phyloP scores from a whole-genome alignment of 2,329 filamentous ascomycete species.

The Colletotrichum sp. region DNA sequence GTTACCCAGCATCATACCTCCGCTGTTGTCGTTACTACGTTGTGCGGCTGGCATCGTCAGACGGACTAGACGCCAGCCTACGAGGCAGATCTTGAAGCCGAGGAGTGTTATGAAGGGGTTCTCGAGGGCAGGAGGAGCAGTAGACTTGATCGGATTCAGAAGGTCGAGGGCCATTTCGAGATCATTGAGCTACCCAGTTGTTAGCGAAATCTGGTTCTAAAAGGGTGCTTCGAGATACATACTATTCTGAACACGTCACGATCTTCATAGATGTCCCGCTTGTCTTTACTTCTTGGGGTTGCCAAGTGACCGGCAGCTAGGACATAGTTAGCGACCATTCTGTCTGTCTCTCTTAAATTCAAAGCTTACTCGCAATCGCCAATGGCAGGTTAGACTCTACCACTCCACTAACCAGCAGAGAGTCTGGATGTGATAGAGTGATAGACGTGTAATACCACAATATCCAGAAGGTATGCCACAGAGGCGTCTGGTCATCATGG shows the following conservation, averaged over 20 bases:
- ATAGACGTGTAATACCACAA: constrained; percentile 11
- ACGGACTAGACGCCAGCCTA: constrained; percentile 4
- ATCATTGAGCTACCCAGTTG: neutral
- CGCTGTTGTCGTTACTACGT: neutral
- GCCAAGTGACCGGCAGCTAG: constrained; percentile 1
- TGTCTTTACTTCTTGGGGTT: neutral
- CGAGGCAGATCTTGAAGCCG: constrained; percentile 9
- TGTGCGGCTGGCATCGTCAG: constrained; percentile 5
- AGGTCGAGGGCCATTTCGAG: constrained; percentile 3
- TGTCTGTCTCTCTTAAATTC: too few species aligned
- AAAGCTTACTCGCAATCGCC: too few species aligned
- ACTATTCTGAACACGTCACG: neutral
- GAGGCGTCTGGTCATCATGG: neutral
- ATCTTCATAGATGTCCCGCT: constrained; percentile 6
- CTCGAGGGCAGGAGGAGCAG: neutral
- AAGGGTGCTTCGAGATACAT: too few species aligned
- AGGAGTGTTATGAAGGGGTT: constrained; percentile 6
- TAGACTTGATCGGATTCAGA: neutral
- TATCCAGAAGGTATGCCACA: constrained; percentile 11
- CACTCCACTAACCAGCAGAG: neutral
- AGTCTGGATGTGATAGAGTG: constrained; percentile 1
- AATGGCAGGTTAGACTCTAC: constrained; percentile 1
- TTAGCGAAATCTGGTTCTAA: too few species aligned
- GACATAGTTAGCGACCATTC: accelerated
- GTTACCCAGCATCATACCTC: neutral